These are phyloP conservation scores for Cyathus striatus DNA, from an alignment of 768 basidiomycete genomes.

Conservation along the genomic window DNA sequence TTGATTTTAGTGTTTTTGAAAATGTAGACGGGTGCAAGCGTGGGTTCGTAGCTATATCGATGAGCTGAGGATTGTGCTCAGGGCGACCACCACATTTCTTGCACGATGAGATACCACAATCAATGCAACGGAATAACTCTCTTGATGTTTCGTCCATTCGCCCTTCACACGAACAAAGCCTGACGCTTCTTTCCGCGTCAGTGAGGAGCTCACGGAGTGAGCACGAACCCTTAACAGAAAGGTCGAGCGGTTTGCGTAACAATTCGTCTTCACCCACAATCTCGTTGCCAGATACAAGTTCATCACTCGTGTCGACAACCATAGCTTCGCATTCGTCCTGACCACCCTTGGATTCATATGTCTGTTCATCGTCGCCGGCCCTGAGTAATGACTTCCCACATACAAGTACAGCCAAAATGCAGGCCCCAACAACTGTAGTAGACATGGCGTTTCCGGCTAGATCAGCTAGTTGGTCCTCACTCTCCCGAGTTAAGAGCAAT, in stretches of 20 bases:
- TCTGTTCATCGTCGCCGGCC: conserved; percentile 55
- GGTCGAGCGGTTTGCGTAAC: conserved; percentile 56
- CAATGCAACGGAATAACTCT: conserved; percentile 60
- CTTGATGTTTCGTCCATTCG: conserved; percentile 70
- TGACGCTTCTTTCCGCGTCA: conserved; percentile 62
- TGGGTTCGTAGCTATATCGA: conserved; percentile 45
- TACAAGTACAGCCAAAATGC: conserved; percentile 79
- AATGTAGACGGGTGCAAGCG: conserved; percentile 75
- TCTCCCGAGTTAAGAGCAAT: conserved; percentile 87
- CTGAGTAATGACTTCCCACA: conserved; percentile 63
- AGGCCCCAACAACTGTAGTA: conserved; percentile 90
- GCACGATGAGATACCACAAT: conserved; percentile 80
- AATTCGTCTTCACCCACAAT: conserved; percentile 74
- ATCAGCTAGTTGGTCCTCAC: conserved; percentile 89
- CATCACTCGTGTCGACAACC: conserved; percentile 37
- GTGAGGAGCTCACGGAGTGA: conserved; percentile 53
- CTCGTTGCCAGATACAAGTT: conserved; percentile 28
- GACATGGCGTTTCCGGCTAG: conserved; percentile 98
- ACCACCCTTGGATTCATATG: conserved; percentile 63
- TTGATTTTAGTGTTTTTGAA: conserved; percentile 69
- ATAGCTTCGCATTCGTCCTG: conserved; percentile 33
- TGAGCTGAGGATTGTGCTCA: conserved; percentile 67
- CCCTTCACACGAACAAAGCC: conserved; percentile 91
- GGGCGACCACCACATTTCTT: conserved; percentile 86
- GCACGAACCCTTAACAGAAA: conserved; percentile 46